Evolutionary conservation across 1,284 basidiomycete species (phyloP).

Genomic region (Coniophora puteana): DNA sequence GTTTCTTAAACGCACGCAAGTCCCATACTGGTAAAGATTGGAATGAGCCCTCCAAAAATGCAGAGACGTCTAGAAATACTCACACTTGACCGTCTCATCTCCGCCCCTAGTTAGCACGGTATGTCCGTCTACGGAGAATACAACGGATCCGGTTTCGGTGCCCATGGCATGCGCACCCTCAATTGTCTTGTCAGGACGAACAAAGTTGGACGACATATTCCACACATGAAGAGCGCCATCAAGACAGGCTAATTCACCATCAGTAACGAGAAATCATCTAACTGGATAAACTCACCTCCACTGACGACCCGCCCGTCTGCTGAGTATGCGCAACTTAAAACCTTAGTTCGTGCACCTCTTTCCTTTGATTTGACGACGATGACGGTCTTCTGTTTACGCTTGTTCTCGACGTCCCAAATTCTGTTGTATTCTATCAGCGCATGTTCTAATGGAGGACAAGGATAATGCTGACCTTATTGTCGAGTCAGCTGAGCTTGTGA

Average conservation of each 20-base stretch:
- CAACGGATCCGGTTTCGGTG: conserved; percentile 80
- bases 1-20: conserved; percentile 82
- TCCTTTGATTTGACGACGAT: conserved; percentile 97
- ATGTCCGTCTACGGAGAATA: conserved; percentile 80
- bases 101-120: conserved; percentile 85
- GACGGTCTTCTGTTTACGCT: conserved; percentile 87
- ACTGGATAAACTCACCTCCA: conserved; percentile 58
- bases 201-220: conserved; percentile 90
- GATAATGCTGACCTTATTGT: conserved; percentile 72
- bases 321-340: conserved; percentile 85
- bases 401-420: conserved; percentile 91
- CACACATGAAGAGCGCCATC: conserved; percentile 94
- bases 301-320: conserved; percentile 83
- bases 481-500: conserved; percentile 93
- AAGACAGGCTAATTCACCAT: conserved; percentile 58
- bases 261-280: neutral
- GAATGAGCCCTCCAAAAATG: conserved; percentile 4
- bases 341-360: conserved; percentile 91
- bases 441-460: conserved; percentile 5
- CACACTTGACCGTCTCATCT: conserved; percentile 93
- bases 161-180: conserved; percentile 85
- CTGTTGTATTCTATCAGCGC: conserved; percentile 34
- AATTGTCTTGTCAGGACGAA: conserved; percentile 80
- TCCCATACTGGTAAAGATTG: conserved; percentile 88
- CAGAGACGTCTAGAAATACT: conserved; percentile 28